A percentile compares a stretch with the other conserved stretches of the same genome.
These are phyloP conservation scores for Fraxinus platypoda DNA, from an alignment of 305 asterid species.

Conservation along the genomic window DNA sequence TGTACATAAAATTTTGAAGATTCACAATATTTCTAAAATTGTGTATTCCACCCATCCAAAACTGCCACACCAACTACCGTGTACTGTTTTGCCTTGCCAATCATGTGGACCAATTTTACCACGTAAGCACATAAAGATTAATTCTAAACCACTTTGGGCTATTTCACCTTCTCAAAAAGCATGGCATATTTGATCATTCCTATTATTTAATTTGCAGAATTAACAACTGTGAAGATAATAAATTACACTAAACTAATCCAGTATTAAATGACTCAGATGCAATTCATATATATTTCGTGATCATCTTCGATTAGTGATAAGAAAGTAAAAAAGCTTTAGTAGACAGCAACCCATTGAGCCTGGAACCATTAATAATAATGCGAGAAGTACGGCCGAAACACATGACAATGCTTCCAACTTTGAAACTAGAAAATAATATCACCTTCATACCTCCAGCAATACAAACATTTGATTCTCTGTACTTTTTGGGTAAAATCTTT, in stretches of 20 bases:
- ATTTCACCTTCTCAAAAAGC: background rate
- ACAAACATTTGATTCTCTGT: conserved; percentile 81
- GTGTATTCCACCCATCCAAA: background rate
- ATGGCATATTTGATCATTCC: background rate
- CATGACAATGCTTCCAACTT: conserved; percentile 13
- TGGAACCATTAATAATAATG: conserved; percentile 1
- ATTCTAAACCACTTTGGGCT: background rate
- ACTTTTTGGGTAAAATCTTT: conserved; percentile 59
- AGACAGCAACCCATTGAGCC: conserved; percentile 11
- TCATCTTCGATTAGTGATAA: conserved; percentile 11
- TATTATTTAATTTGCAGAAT: background rate
- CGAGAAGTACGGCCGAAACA: conserved; percentile 17
- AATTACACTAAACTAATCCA: background rate
- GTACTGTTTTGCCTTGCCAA: background rate
- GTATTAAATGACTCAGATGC: background rate
- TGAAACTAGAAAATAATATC: conserved; percentile 35
- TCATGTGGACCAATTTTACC: background rate
- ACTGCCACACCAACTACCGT: background rate
- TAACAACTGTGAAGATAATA: background rate
- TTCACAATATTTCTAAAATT: background rate
- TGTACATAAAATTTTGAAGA: background rate
- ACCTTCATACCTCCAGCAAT: conserved; percentile 94
- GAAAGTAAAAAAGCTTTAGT: conserved; percentile 10
- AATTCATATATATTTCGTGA: conserved; percentile 1
- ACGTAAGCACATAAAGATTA: background rate